Percentiles rank a stretch among this genome's conserved stretches.
These are phyloP conservation scores for Sanguinoderma infundibulare DNA, from an alignment of 1,284 basidiomycete species.

Conservation along the genomic window DNA sequence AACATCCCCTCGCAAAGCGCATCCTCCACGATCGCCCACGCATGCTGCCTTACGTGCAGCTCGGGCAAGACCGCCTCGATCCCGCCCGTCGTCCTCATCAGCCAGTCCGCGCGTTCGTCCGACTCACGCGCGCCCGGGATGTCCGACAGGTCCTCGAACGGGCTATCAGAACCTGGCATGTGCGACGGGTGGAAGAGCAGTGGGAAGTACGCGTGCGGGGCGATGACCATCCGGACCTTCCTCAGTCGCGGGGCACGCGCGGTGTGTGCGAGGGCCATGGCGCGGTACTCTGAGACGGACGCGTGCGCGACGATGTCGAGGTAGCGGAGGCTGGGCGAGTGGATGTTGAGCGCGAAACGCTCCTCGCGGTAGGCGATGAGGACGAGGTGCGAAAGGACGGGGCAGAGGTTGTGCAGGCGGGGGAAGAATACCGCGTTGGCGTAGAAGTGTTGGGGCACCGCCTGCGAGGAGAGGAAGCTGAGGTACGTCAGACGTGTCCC, in stretches of 20 bases:
- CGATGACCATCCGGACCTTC: not conserved
- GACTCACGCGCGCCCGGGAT: not conserved
- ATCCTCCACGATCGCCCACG: not conserved
- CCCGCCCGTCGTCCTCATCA: not conserved
- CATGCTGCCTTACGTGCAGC: not conserved
- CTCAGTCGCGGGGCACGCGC: not conserved
- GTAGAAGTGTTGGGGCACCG: not conserved
- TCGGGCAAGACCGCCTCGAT: not conserved
- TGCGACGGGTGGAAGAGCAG: not conserved
- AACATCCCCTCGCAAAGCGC: not conserved
- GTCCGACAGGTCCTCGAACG: not conserved
- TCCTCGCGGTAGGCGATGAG: not conserved
- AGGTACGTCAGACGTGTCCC: not conserved
- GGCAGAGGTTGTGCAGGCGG: not conserved
- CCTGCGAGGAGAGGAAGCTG: not conserved
- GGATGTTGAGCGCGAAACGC: not conserved
- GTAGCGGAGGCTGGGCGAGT: not conserved
- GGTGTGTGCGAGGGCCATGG: not conserved
- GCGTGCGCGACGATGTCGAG: not conserved
- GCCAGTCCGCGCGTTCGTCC: not conserved
- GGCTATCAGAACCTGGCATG: not conserved
- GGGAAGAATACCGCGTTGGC: not conserved
- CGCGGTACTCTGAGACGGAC: not conserved
- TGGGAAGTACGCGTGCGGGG: not conserved
- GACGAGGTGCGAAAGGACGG: not conserved